These are phyloP conservation scores for Colletotrichum tabaci DNA, from an alignment of 2,329 filamentous ascomycete genomes.

Conservation along the genomic window DNA sequence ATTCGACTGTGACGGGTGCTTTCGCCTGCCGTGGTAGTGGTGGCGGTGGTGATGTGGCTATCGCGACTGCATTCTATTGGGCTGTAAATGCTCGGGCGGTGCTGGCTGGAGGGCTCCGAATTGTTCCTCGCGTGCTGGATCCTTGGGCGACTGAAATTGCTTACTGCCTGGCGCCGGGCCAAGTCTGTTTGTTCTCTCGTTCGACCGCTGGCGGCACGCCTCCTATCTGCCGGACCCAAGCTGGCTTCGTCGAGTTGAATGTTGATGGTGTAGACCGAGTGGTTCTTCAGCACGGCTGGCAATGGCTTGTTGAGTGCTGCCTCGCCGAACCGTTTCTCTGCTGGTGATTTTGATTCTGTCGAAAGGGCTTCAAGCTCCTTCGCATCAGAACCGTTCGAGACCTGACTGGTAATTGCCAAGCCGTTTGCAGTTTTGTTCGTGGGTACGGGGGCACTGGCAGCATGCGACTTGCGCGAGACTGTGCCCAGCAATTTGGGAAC, in stretches of 20 bases:
- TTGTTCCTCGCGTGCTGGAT: neutral
- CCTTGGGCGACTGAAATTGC: slow-evolving; percentile 36
- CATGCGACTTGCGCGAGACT: neutral
- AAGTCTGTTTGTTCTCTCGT: slow-evolving; percentile 4
- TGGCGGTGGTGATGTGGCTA: slow-evolving; percentile 5
- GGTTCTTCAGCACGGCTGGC: slow-evolving; percentile 44
- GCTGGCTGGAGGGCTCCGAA: slow-evolving; percentile 19
- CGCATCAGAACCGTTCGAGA: slow-evolving; percentile 12
- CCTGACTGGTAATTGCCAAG: slow-evolving; percentile 8
- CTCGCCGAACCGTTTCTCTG: slow-evolving; percentile 15
- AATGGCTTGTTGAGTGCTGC: slow-evolving; percentile 49
- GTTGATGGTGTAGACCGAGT: slow-evolving; percentile 41
- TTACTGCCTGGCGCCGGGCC: slow-evolving; percentile 1
- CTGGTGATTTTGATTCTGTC: slow-evolving; percentile 1
- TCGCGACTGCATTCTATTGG: neutral
- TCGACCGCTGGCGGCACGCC: neutral
- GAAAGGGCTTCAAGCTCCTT: neutral
- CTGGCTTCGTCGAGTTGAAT: slow-evolving; percentile 39
- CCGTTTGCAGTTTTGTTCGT: slow-evolving; percentile 25
- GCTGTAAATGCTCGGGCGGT: slow-evolving; percentile 13
- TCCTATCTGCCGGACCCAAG: slow-evolving; percentile 31
- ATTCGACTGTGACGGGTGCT: slow-evolving; percentile 27
- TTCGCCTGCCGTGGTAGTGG: neutral
- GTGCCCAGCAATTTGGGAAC: slow-evolving; percentile 50
- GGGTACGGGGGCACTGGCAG: neutral